Conservation (phyloP, 257 asterid genomes). For the Striga asiatica region DNA sequence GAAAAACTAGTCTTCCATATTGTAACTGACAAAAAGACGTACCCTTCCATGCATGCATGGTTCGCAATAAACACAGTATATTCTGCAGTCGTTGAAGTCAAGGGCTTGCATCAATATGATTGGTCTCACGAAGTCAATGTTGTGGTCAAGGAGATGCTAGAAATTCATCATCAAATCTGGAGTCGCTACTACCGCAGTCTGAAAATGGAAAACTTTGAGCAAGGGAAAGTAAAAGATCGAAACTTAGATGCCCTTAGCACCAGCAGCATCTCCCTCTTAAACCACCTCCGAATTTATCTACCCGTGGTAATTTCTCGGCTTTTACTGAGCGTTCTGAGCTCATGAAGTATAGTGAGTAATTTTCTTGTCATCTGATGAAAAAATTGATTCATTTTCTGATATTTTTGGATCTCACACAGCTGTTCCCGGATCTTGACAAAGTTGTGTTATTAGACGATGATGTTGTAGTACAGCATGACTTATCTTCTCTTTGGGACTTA, state of each 20-base stretch:
- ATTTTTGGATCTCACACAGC: conserved; percentile 41
- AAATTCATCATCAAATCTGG: conserved; percentile 64
- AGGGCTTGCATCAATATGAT: conserved; percentile 82
- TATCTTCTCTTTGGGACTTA: conserved; percentile 74
- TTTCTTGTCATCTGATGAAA: conserved; percentile 15
- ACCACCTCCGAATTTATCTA: conserved; percentile 70
- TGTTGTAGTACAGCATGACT: conserved; percentile 64
- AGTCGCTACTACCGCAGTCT: conserved; percentile 31
- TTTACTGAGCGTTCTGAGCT: no score
- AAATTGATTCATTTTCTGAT: conserved; percentile 21
- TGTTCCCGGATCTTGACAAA: conserved; percentile 70
- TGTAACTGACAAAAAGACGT: conserved; percentile 74
- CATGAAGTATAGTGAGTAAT: conserved; percentile 4
- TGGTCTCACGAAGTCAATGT: conserved; percentile 66
- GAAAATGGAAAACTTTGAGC: conserved; percentile 28
- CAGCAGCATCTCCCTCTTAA: conserved; percentile 61
- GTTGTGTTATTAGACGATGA: conserved; percentile 83
- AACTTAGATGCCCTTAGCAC: conserved; percentile 47
- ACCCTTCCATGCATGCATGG: conserved; percentile 86
- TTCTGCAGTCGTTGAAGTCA: conserved; percentile 68
- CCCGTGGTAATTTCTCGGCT: conserved; percentile 64
- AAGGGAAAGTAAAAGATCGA: conserved; percentile 30
- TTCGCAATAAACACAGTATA: conserved; percentile 51
- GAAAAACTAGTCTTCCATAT: conserved; percentile 68
- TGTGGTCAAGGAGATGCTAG: conserved; percentile 54